Conservation (phyloP, 2,329 filamentous ascomycete species). For the Madurella mycetomatis region DNA sequence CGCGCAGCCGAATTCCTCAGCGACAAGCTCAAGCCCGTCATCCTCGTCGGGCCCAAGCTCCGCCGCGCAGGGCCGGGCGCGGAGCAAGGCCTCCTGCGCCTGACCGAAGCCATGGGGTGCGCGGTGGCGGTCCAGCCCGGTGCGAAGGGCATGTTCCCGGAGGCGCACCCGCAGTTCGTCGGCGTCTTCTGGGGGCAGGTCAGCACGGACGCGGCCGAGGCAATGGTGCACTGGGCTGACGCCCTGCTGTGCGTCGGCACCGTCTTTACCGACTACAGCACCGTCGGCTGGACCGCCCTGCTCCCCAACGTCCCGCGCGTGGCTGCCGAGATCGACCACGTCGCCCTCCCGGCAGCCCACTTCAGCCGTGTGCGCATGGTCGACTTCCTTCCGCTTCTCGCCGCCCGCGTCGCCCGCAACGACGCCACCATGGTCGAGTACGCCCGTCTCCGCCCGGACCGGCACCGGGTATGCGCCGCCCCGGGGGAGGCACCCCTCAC, state of each 20-base stretch:
- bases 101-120: conserved; percentile 28
- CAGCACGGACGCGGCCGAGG: conserved; percentile 26
- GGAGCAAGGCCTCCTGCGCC: conserved; percentile 23
- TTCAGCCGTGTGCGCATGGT: conserved; percentile 27
- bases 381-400: conserved; percentile 26
- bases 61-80: conserved; percentile 16
- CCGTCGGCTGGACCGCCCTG: conserved; percentile 29
- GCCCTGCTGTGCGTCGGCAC: conserved; percentile 27
- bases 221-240: conserved; percentile 28
- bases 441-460: conserved; percentile 25
- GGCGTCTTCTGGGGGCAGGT: conserved; percentile 29
- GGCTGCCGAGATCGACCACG: conserved; percentile 27
- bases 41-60: conserved; percentile 27
- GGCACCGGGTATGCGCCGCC: conserved; percentile 1
- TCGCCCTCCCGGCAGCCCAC: conserved; percentile 26
- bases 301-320: conserved; percentile 27
- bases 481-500: conserved; percentile 17
- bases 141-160: conserved; percentile 30
- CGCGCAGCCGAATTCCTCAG: conserved; percentile 23
- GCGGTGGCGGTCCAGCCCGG: conserved; percentile 29
- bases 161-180: conserved; percentile 27
- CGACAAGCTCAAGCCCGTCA: conserved; percentile 28
- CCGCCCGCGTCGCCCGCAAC: conserved; percentile 23
- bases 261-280: conserved; percentile 29
- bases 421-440: conserved; percentile 28